Base-by-base conservation (phyloP, 371 early-diverging fungal genomes). In the Conidiobolus coronatus region DNA sequence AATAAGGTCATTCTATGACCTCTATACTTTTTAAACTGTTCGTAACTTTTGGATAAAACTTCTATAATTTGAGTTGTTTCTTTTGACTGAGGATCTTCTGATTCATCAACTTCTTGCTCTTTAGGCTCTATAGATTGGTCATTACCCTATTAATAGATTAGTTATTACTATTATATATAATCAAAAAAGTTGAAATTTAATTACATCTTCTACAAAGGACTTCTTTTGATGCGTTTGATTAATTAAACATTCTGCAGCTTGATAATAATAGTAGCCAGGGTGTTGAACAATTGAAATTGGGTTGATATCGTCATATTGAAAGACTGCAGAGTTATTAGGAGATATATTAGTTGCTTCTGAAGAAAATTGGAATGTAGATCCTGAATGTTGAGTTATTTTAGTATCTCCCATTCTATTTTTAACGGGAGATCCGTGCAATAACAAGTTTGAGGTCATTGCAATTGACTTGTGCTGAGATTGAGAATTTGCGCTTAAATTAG, bases 21-120 rank as follows among this genome's bases (percentile, higher is more conserved):
- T 17, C 73, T 70, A 40, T 76, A 62, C 41, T 66, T 63, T 55
- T 85, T 85, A 53, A 86, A 88, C 40, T 81, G 80, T 42, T 88
- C 89, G 49, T 86, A 88, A 20, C 85, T 72, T 54, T 85, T 85
- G 1, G 86, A 85, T 21, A 86, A 55, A 0, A 85, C 55, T 40
- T 85, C 86, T 44, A 88, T 82, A 0, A 79, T 75, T 17, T 71
- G 33, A 11, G 63, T 54, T 2, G 78, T 65, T 50, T 84, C 81
- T 52, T 81, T 81, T 14, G 75, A 54, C 34, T 56, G 49, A 36
- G 67, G n/a, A n/a, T n/a, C n/a, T n/a, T n/a, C n/a, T n/a, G 62
- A 50, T 79, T 78, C n/a, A n/a, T 45, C 15, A 40, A 38, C 21
- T 44, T 43, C 19, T 17, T 44, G 49, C 35, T n/a, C 19, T 8